Conservation (phyloP, 805 yeast genomes). For the Metschnikowia sp. region DNA sequence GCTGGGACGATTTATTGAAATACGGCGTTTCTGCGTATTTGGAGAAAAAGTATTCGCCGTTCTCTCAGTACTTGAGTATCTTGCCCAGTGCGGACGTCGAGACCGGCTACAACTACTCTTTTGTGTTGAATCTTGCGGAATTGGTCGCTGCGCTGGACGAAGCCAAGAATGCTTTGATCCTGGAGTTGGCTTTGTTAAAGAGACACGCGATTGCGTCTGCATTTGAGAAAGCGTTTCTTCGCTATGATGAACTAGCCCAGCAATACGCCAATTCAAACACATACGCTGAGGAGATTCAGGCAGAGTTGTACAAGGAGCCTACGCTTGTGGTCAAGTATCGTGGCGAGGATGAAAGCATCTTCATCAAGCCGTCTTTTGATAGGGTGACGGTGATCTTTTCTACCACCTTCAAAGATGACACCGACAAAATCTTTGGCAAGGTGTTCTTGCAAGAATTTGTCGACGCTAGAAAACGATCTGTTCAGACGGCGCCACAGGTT, state of each 20-base stretch:
- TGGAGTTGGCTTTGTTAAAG: constrained; percentile 70
- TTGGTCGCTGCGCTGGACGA: constrained; percentile 40
- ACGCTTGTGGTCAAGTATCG: constrained; percentile 78
- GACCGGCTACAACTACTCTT: constrained; percentile 76
- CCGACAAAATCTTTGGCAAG: constrained; percentile 87
- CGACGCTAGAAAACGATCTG: constrained; percentile 91
- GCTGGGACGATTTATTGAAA: constrained; percentile 68
- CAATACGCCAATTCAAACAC: constrained; percentile 41
- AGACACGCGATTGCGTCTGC: constrained; percentile 91
- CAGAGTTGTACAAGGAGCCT: constrained; percentile 47
- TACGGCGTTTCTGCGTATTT: constrained; percentile 63
- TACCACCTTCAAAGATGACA: constrained; percentile 92
- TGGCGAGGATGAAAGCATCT: constrained; percentile 82
- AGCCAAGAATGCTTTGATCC: constrained; percentile 49
- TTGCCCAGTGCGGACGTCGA: constrained; percentile 47
- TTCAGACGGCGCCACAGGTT: constrained; percentile 98
- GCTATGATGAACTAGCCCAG: constrained; percentile 67
- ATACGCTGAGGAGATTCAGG: constrained; percentile 42
- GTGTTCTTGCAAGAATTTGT: constrained; percentile 91
- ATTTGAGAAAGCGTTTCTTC: constrained; percentile 76
- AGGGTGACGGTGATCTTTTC: constrained; percentile 96
- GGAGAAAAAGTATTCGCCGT: constrained; percentile 45
- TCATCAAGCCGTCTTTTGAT: constrained; percentile 87
- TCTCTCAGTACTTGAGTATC: constrained; percentile 31
- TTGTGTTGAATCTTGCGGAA: constrained; percentile 58